Evolutionary conservation across 768 basidiomycete genomes (phyloP).

Genomic region (Tricholoma saponaceum): DNA sequence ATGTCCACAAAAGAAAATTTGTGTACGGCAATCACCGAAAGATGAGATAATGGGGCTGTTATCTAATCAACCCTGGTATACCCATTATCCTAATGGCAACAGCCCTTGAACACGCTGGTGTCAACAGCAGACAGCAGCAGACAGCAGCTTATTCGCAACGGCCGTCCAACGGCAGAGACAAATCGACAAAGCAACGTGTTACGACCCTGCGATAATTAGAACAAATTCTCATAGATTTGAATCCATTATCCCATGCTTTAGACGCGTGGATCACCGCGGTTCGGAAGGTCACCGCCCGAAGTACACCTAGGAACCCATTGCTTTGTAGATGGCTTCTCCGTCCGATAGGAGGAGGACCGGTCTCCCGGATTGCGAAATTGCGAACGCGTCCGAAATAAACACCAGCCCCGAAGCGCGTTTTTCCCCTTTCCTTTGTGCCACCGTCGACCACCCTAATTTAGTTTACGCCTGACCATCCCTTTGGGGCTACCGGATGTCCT

Average conservation of each 20-base stretch:
- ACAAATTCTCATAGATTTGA: constrained; percentile 6
- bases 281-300: constrained; percentile 9
- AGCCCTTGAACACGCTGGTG: background rate
- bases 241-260: constrained; percentile 5
- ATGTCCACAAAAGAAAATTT: no score
- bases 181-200: constrained; percentile 13
- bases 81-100: no score
- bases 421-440: constrained; percentile 1
- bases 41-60: background rate
- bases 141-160: background rate
- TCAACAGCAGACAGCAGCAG: no score
- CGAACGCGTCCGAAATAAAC: background rate
- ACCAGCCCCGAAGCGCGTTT: constrained; percentile 3
- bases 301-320: constrained; percentile 3
- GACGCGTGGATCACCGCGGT: constrained; percentile 19
- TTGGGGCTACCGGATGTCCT: background rate
- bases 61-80: background rate
- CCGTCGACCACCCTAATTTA: constrained; percentile 9
- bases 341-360: constrained; percentile 6
- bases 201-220: constrained; percentile 10
- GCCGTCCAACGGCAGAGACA: no score
- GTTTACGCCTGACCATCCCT: background rate
- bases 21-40: no score
- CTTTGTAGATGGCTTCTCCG: constrained; percentile 8
- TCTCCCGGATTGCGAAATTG: constrained; percentile 3